Evolutionary conservation across 2,329 filamentous ascomycete genomes (phyloP), one percentile per base, ranked within the genome.

Genomic region (Aphanocladium album): DNA sequence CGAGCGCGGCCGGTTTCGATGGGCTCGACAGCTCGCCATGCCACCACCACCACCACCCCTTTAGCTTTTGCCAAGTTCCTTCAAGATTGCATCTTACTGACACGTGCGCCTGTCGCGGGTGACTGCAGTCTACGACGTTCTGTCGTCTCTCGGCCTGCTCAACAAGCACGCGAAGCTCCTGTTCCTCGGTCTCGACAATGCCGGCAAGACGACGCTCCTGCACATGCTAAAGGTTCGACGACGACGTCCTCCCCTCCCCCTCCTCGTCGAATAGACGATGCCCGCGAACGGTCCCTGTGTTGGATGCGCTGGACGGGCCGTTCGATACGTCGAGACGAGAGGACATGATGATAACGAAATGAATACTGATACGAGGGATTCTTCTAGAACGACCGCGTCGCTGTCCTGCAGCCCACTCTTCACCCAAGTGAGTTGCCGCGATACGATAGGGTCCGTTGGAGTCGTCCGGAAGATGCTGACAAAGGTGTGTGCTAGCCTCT

Each of bases 111-210:
- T n/a, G 68, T 59, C 60, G 52, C 61, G 55, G 56, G 49, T 46
- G 39, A 35, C 46, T 51, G 62, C 71, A 74, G 91, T 96, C 79
- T 96, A 91, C 84, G 91, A 96, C 80, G 81, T 96, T 70, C 86
- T 96, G 71, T 90, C 92, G 71, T 90, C 87, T 66, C 84, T 96
- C 65, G 92, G 92, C 70, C 83, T 96, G 71, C 82, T 93, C 67
- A 96, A 96, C 86, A 96, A 96, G 84, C 91, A 96, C 77, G 92
- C 91, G 71, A 96, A 96, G 85, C 85, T 96, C 62, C 85, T 96
- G 62, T 96, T 96, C 80, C 86, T 96, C 65, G 92, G 92, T 69
- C 88, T 96, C 64, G 92, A 96, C 76, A 96, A 96, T 80, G 92
- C 92, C 56, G 92, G 92, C 78, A 96, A 96, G 83, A 96, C 92